Evolutionary conservation across 306 rosid genomes (phyloP).

Genomic region (Glycine latifolia): DNA sequence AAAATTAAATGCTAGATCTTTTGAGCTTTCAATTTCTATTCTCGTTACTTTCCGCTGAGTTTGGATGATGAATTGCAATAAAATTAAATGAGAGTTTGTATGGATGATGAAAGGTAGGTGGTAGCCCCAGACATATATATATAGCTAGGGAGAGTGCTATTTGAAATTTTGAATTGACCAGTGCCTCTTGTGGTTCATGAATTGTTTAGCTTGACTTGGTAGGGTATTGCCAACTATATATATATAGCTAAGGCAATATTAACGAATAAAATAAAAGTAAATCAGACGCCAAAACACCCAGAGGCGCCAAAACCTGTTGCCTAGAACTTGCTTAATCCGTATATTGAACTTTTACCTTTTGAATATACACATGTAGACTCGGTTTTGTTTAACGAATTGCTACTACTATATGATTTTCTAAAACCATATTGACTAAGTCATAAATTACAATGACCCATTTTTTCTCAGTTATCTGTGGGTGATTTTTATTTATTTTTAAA

Average conservation of each 20-base stretch:
- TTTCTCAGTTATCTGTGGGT: background rate
- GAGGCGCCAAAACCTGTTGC: background rate
- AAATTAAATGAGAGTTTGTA: too few relatives aligned
- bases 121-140: background rate
- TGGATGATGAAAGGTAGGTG: constrained; percentile 13
- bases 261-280: background rate
- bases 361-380: background rate
- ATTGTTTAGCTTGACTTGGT: constrained; percentile 7
- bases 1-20: background rate
- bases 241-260: background rate
- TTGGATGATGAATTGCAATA: too few relatives aligned
- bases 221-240: background rate
- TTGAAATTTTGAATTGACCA: constrained; percentile 15
- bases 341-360: background rate
- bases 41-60: too few relatives aligned
- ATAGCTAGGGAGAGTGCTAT: background rate
- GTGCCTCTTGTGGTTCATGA: background rate
- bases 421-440: background rate
- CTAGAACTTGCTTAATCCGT: background rate
- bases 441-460: background rate
- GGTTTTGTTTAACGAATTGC: background rate
- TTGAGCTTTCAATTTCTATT: too few relatives aligned
- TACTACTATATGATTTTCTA: background rate
- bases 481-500: background rate
- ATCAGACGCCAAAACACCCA: background rate